Conservation (phyloP, 306 rosid species). For the Acacia melanoxylon region DNA sequence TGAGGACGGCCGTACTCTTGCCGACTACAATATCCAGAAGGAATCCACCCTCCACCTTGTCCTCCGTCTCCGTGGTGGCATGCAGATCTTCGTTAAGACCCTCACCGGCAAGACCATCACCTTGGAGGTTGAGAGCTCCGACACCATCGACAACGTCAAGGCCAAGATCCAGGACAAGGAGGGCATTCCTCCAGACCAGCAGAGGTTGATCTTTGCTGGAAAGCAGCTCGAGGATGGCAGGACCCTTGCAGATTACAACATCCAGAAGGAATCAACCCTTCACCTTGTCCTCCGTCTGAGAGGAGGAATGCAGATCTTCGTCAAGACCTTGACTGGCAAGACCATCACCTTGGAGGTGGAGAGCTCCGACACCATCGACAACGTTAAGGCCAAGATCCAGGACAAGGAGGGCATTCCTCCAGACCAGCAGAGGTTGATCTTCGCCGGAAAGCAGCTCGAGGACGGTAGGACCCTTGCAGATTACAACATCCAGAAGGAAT, state of each 20-base stretch:
- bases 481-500: constrained; percentile 72
- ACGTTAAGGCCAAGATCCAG: constrained; percentile 63
- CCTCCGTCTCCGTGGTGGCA: constrained; percentile 69
- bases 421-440: constrained; percentile 72
- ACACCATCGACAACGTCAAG: constrained; percentile 69
- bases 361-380: constrained; percentile 68
- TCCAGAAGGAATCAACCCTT: constrained; percentile 73
- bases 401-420: constrained; percentile 73
- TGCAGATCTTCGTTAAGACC: constrained; percentile 73
- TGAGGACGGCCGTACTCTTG: constrained; percentile 63
- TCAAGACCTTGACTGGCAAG: constrained; percentile 61
- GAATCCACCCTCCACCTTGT: constrained; percentile 74
- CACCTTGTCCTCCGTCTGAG: constrained; percentile 62
- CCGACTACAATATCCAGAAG: constrained; percentile 74
- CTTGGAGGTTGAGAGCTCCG: constrained; percentile 60
- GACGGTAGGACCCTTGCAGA: constrained; percentile 69
- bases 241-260: constrained; percentile 62
- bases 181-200: constrained; percentile 73
- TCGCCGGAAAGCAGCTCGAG: constrained; percentile 63
- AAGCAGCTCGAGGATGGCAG: constrained; percentile 68
- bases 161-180: constrained; percentile 78
- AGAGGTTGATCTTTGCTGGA: constrained; percentile 67
- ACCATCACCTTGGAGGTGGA: constrained; percentile 74
- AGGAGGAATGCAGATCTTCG: constrained; percentile 73
- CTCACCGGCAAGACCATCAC: constrained; percentile 63